Percentiles rank a stretch among this genome's conserved stretches.
These are phyloP conservation scores for Podospora didyma DNA, from an alignment of 495 filamentous ascomycete species.

Conservation along the genomic window DNA sequence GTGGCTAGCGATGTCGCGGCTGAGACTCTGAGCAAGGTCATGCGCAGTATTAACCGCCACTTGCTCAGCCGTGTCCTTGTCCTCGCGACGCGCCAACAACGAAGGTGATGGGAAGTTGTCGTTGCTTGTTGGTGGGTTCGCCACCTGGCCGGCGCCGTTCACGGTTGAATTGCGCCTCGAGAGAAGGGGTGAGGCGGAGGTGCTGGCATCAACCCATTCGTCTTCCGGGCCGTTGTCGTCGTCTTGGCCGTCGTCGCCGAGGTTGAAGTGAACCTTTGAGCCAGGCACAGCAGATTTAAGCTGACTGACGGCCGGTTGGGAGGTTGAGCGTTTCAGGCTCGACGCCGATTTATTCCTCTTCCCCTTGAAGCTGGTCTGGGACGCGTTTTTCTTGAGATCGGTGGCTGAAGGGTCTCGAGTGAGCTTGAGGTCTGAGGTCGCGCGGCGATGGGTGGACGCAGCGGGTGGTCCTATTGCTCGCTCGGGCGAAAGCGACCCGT, in stretches of 20 bases:
- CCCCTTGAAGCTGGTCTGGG: conserved; percentile 39
- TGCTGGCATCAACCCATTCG: conserved; percentile 55
- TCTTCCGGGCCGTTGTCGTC: conserved; percentile 37
- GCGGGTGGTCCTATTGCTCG: conserved; percentile 20
- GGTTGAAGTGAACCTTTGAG: conserved; percentile 47
- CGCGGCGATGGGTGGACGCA: conserved; percentile 39
- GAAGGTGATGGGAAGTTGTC: conserved; percentile 2
- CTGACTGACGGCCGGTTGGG: conserved; percentile 38
- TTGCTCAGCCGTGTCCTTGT: conserved; percentile 3
- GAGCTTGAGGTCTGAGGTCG: conserved; percentile 40
- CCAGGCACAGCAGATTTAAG: conserved; percentile 26
- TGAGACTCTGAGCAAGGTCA: conserved; percentile 10
- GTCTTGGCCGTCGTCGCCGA: conserved; percentile 42
- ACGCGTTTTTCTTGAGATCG: conserved; percentile 43
- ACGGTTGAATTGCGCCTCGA: conserved; percentile 45
- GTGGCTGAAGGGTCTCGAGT: conserved; percentile 26
- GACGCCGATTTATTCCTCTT: conserved; percentile 45
- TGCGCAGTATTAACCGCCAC: conserved; percentile 5
- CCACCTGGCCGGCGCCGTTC: conserved; percentile 23
- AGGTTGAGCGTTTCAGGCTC: conserved; percentile 41
- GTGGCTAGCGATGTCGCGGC: conserved; percentile 28
- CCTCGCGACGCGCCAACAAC: background rate
- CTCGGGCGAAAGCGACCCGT: conserved; percentile 33
- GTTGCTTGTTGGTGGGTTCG: conserved; percentile 11
- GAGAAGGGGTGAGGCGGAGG: conserved; percentile 50